These are phyloP conservation scores for Trametes cinnabarina DNA, from an alignment of 768 basidiomycete genomes.

Conservation along the genomic window DNA sequence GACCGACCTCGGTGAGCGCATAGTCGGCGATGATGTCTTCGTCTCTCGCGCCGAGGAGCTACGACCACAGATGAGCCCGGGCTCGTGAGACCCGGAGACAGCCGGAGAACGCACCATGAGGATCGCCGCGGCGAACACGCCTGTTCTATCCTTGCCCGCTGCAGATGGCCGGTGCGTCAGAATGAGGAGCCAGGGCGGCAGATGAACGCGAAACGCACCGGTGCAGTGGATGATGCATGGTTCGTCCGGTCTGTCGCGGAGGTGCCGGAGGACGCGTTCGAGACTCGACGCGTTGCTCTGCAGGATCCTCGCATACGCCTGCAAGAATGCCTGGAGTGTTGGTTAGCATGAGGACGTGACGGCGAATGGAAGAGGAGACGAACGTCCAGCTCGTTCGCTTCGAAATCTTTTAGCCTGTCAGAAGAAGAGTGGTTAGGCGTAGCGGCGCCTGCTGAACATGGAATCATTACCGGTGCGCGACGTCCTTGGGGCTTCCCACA, in stretches of 20 bases:
- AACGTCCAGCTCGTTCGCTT: conserved; percentile 28
- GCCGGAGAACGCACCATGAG: conserved; percentile 28
- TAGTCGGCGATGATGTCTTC: conserved; percentile 42
- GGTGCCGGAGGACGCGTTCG: conserved; percentile 35
- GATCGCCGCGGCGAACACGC: conserved; percentile 37
- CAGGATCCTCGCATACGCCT: conserved; percentile 33
- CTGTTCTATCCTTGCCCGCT: conserved; percentile 48
- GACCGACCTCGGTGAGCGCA: conserved; percentile 37
- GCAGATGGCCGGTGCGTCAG: not conserved
- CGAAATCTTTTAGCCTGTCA: conserved; percentile 32
- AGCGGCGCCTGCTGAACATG: too few relatives aligned
- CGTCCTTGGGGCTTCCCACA: conserved; percentile 30
- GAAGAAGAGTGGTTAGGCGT: not conserved
- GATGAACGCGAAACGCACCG: conserved; percentile 26
- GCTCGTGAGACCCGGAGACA: not conserved
- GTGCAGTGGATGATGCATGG: conserved; percentile 45
- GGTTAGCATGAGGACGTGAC: not conserved
- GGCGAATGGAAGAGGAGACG: conserved; percentile 1
- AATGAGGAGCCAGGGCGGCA: not conserved
- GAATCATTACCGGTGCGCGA: not conserved
- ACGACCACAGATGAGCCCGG: not conserved
- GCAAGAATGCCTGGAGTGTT: conserved; percentile 32
- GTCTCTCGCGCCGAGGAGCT: conserved; percentile 42
- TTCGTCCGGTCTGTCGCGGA: conserved; percentile 38
- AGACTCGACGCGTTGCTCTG: conserved; percentile 33